phyloP scores from a whole-genome alignment of 2,329 filamentous ascomycete species.

The Alternaria sp. region DNA sequence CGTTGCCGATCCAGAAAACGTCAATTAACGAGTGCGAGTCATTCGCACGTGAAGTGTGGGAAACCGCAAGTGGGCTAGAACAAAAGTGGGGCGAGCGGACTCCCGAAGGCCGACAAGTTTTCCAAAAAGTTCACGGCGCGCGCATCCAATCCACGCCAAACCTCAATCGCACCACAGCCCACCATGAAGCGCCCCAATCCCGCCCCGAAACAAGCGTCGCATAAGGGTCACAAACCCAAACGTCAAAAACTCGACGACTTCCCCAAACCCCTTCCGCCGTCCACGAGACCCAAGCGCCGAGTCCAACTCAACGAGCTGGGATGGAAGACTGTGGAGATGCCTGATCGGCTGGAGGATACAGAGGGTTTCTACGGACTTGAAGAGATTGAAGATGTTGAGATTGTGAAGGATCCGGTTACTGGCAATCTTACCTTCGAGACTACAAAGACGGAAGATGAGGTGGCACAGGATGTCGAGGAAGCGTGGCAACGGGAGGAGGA shows the following conservation, averaged over 20 bases:
- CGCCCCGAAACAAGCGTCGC: constrained; percentile 50
- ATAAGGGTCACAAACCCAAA: constrained; percentile 52
- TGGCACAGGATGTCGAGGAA: constrained; percentile 29
- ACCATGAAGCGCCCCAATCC: constrained; percentile 48
- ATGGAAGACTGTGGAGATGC: constrained; percentile 70
- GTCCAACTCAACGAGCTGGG: constrained; percentile 60
- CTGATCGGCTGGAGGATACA: constrained; percentile 83
- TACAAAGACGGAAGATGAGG: constrained; percentile 35
- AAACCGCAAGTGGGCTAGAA: constrained; percentile 25
- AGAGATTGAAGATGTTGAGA: constrained; percentile 87
- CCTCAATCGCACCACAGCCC: constrained; percentile 1
- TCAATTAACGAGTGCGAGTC: constrained; percentile 8
- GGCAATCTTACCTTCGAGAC: constrained; percentile 55
- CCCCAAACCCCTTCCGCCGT: constrained; percentile 10
- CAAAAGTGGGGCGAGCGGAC: constrained; percentile 25
- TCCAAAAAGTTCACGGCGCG: constrained; percentile 24
- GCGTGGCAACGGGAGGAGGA: constrained; percentile 29
- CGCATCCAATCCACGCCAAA: background rate
- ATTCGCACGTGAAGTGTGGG: constrained; percentile 32
- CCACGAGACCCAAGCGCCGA: constrained; percentile 33
- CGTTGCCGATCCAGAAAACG: background rate
- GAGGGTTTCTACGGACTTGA: constrained; percentile 93
- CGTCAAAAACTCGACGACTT: constrained; percentile 21
- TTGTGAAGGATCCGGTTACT: constrained; percentile 66
- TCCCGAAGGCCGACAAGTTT: constrained; percentile 33